Evolutionary conservation across 1,284 basidiomycete species (phyloP), one percentile per base, ranked within the genome.

Genomic region (Pisolithus thermaeus): DNA sequence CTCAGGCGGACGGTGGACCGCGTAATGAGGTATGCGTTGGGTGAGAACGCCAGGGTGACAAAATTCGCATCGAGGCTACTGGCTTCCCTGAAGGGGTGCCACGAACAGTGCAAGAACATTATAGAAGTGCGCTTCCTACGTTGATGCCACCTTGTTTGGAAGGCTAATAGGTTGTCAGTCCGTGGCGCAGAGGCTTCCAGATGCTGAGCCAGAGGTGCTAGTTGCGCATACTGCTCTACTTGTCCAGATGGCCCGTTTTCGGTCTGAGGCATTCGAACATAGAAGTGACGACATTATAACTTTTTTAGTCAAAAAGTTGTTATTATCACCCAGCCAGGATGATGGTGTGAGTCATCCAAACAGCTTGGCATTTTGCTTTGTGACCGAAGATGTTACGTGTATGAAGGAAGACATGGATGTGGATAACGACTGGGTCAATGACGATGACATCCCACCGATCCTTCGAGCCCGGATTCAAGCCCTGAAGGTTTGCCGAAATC

Each of bases 31-130:
- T 79, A 84, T 57, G 87, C 81, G 0, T 65, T 84, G 32, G 78
- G 81, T 9, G 77, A 81, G 1, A 81, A 87, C 32, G 73, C 74
- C 18, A 74, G 80, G 18, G 84, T 90, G 61, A 89, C 93, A 20
- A 98, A 98, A 67, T 95, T 91, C 67, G 91, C 93, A 0, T 83
- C 90, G 1, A 82, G 92, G 23, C 73, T 94, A 45, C 62, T 97
- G 8, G 81, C 87, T 0, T 76, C 78, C 56, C 74, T 74, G 40
- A 80, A 78, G 52, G 73, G 82, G 39, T 71, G 75, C 12, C 74
- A 79, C 4, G 74, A 77, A 1, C 56, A 77, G 0, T 83, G 83
- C 56, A 60, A 59, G 0, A 69, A 79, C 11, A 69, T 90, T 2
- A 75, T 92, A 42, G 79, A 88, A 56, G 93, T 93, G 56, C 53